Base-by-base conservation (phyloP, 202 grass and related monocot species). In the Panicum hallii region DNA sequence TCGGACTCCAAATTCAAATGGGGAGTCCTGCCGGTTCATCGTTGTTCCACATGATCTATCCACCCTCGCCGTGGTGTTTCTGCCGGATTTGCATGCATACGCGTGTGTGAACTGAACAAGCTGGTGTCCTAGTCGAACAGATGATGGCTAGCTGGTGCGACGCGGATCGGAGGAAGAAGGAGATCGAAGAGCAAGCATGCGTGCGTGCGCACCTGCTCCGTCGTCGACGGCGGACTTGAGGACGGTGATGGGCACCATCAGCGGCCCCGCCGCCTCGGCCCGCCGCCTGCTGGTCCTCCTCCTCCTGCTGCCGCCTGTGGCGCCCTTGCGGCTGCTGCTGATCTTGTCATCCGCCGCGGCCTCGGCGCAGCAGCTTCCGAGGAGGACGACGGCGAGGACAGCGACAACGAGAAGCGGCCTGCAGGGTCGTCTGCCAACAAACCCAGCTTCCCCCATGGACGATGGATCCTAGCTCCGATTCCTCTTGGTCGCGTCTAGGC, bases 161-260 rank as follows among this genome's bases (percentile, higher is more conserved):
- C 36, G 36, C 4, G 36, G 36, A 38, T 4, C 36, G 36, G 36
- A 38, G 3, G 20, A 3, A 26, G n/a, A 11, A 26, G n/a, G 54
- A 57, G 20, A 22, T 38, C 36, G 36, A 38, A 38, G 36, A n/a
- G 7, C 20, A 10, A 10, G 19, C 19, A n/a, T 32, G 36, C 2
- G 36, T 38, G 36, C 36, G 36, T 26, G 67, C 77, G 5, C 92
- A 97, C 94, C 92, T 36, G 94, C 94, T 73, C 94, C 92, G 58
- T 79, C 45, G 20, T 87, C 63, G 61, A 72, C 67, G 78, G 90
- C 92, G 74, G 90, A 89, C 44, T 79, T 84, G 77, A 97, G 88
- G 72, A 97, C 41, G 69, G 90, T 97, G 79, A 92, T 88, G 55
- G 83, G 85, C 47, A 97, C 92, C 85, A 89, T 88, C 36, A 88